phyloP scores from a whole-genome alignment of 2,329 filamentous ascomycete genomes.

The Pseudocercospora eumusae region DNA sequence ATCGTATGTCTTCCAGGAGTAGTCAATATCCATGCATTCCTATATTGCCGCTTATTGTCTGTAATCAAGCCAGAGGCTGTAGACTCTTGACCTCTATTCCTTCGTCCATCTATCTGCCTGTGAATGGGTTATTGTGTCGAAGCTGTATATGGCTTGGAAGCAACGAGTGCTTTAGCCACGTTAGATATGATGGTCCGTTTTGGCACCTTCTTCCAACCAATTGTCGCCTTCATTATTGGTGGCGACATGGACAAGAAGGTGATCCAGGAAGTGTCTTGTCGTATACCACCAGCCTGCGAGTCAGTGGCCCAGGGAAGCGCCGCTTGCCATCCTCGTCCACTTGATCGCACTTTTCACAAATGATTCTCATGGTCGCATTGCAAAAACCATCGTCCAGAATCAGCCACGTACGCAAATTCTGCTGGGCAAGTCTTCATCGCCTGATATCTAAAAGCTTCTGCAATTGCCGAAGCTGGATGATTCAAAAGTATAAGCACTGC shows the following conservation, averaged over 20 bases:
- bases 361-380: conserved; percentile 5
- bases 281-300: conserved; percentile 11
- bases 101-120: background rate
- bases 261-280: conserved; percentile 1
- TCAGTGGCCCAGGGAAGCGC: background rate
- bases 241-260: conserved; percentile 10
- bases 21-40: no score
- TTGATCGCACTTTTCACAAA: background rate
- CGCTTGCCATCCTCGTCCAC: background rate
- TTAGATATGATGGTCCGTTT: conserved; percentile 1
- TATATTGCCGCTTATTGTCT: no score
- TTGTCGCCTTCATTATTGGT: background rate
- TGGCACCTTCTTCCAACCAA: conserved; percentile 21
- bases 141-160: background rate
- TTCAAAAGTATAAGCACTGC: background rate
- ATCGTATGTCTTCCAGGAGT: no score
- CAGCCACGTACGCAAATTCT: background rate
- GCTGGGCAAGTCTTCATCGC: background rate
- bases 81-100: background rate
- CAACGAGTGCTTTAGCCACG: background rate
- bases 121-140: background rate
- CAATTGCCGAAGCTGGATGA: background rate
- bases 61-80: no score
- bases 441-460: background rate
- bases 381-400: conserved; percentile 11